A percentile compares a stretch with the other conserved stretches of the same genome.
Conservation (phyloP, 371 early-diverging fungal genomes). For the Choanephora cucurbitarum region DNA sequence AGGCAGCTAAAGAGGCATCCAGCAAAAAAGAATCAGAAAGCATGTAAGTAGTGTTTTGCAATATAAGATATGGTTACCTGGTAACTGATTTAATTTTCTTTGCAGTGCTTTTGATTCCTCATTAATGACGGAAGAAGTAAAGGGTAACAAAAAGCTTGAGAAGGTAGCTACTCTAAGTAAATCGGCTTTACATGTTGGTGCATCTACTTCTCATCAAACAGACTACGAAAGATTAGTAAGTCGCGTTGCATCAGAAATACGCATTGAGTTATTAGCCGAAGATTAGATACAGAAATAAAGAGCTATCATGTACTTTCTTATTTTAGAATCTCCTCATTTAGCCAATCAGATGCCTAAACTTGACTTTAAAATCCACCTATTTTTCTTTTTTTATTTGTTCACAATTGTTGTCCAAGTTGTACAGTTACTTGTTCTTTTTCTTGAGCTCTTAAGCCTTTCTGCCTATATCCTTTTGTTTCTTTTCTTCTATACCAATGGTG, state of each 20-base stretch:
- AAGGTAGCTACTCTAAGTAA: conserved; percentile 22
- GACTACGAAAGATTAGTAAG: conserved; percentile 30
- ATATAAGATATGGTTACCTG: no score
- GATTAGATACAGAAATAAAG: neutral
- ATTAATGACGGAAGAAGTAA: conserved; percentile 7
- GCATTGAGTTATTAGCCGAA: conserved; percentile 20
- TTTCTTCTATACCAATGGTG: no score
- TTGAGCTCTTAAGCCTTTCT: no score
- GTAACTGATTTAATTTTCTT: neutral
- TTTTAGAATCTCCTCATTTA: no score
- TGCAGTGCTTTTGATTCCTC: conserved; percentile 17
- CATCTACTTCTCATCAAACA: conserved; percentile 28
- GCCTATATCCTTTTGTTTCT: no score
- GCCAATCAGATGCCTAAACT: no score
- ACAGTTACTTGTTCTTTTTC: no score
- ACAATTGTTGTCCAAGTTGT: no score
- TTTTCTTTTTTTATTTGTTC: no score
- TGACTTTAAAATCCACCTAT: no score
- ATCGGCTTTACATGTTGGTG: conserved; percentile 25
- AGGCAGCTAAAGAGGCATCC: neutral
- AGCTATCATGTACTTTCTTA: no score
- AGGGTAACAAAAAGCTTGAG: conserved; percentile 7
- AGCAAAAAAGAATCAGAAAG: neutral
- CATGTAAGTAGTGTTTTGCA: no score
- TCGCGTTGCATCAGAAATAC: conserved; percentile 22